Conservation (phyloP, 192 early-diverging fungal species). For the Backusella macrospora region DNA sequence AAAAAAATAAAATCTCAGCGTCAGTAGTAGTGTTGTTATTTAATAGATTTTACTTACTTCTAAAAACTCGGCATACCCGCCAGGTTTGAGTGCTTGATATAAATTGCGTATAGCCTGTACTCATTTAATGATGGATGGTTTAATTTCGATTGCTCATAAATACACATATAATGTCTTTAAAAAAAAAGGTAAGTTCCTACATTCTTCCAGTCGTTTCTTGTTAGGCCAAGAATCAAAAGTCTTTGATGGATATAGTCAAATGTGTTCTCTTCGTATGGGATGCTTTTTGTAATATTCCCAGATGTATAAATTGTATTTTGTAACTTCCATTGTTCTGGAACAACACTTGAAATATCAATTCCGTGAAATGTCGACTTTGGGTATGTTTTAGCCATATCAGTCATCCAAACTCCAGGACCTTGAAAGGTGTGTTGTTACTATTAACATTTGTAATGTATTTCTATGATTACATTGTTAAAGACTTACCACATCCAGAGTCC, state of each 20-base stretch:
- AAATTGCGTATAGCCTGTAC: conserved; percentile 27
- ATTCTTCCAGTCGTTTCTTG: conserved; percentile 24
- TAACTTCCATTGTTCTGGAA: conserved; percentile 30
- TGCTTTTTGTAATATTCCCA: conserved; percentile 22
- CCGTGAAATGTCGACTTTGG: conserved; percentile 51
- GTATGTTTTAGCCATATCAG: conserved; percentile 53
- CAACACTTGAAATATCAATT: conserved; percentile 48
- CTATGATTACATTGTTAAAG: too few species aligned
- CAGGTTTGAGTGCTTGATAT: conserved; percentile 30
- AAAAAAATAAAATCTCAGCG: background rate
- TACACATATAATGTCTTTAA: background rate
- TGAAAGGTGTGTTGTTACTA: background rate
- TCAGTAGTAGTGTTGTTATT: too few species aligned
- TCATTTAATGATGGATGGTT: background rate
- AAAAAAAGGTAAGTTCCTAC: background rate
- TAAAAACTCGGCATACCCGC: conserved; percentile 37
- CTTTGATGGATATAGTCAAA: conserved; percentile 43
- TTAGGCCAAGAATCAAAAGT: conserved; percentile 28
- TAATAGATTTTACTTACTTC: background rate
- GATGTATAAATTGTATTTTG: conserved; percentile 20
- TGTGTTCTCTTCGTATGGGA: conserved; percentile 33
- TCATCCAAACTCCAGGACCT: conserved; percentile 40
- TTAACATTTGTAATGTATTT: background rate
- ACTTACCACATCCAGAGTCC: conserved; percentile 34
- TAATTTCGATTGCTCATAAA: background rate